A percentile compares a stretch with the other conserved stretches of the same genome.
Evolutionary conservation across 73 alveolate species (phyloP).

Genomic region (Effrenium voratum): DNA sequence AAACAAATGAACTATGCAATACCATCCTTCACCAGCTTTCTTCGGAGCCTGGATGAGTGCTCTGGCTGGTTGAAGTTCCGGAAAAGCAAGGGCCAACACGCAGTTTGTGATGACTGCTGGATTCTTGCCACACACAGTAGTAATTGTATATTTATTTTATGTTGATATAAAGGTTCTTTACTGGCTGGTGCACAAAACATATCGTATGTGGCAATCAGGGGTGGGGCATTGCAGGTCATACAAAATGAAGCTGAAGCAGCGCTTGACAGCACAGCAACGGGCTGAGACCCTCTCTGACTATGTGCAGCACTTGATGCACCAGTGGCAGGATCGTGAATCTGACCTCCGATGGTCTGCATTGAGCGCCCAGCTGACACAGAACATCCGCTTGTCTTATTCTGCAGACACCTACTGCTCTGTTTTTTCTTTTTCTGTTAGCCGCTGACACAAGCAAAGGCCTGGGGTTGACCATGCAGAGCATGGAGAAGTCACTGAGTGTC

Average conservation of each 20-base stretch:
- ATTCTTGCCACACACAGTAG: not conserved
- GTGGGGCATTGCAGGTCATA: not conserved
- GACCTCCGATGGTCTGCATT: conserved; percentile 27
- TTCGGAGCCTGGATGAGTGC: not conserved
- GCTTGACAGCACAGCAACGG: not conserved
- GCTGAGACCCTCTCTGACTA: not conserved
- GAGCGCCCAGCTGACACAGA: not conserved
- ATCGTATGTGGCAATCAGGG: too few species aligned
- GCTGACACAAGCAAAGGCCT: conserved; percentile 1
- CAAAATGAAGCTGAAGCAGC: not conserved
- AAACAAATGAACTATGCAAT: not conserved
- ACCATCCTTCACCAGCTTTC: not conserved
- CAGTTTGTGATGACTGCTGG: conserved; percentile 30
- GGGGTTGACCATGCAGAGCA: not conserved
- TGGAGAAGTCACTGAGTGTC: not conserved
- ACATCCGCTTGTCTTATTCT: not conserved
- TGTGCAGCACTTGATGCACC: conserved; percentile 14
- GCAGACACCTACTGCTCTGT: too few species aligned
- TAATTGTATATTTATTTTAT: too few species aligned
- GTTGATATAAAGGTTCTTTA: not conserved
- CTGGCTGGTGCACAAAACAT: not conserved
- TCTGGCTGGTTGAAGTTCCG: not conserved
- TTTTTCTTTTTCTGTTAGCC: too few species aligned
- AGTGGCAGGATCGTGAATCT: conserved; percentile 41
- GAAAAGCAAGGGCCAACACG: not conserved